Evolutionary conservation across 805 yeast species (phyloP).

Genomic region (Danielozyma ontarioensis): DNA sequence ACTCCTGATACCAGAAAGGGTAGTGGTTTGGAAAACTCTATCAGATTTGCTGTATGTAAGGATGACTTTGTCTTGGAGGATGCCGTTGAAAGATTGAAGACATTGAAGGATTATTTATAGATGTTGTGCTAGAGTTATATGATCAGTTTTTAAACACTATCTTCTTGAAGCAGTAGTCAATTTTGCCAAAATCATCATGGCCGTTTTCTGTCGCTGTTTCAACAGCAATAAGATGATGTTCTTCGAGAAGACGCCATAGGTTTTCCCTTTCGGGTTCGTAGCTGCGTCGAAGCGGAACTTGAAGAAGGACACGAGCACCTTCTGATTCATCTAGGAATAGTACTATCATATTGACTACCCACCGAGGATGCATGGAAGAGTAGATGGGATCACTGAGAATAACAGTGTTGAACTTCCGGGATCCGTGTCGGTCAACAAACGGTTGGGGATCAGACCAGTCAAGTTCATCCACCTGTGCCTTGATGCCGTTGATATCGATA

Average conservation of each 20-base stretch:
- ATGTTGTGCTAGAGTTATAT: background rate
- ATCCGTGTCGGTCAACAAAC: constrained; percentile 22
- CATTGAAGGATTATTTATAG: constrained; percentile 56
- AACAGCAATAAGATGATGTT: constrained; percentile 27
- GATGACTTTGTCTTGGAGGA: constrained; percentile 75
- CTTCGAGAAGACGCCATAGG: constrained; percentile 52
- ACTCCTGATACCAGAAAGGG: constrained; percentile 56
- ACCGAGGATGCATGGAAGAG: constrained; percentile 71
- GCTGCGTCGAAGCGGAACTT: constrained; percentile 67
- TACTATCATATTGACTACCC: constrained; percentile 59
- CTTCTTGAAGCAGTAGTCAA: constrained; percentile 49
- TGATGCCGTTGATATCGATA: constrained; percentile 43
- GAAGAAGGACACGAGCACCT: constrained; percentile 52
- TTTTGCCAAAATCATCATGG: constrained; percentile 80
- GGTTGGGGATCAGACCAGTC: constrained; percentile 73
- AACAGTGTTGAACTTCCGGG: constrained; percentile 48
- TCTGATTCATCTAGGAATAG: constrained; percentile 30
- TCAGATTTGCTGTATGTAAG: constrained; percentile 95
- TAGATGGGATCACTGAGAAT: constrained; percentile 87
- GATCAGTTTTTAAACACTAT: background rate
- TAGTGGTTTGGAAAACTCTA: constrained; percentile 71
- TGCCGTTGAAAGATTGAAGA: constrained; percentile 72
- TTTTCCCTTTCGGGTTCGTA: constrained; percentile 60
- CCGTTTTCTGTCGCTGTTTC: constrained; percentile 53
- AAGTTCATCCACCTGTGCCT: constrained; percentile 43